Evolutionary conservation across 2,329 filamentous ascomycete species (phyloP).

Genomic region (Hypomyces perniciosus): DNA sequence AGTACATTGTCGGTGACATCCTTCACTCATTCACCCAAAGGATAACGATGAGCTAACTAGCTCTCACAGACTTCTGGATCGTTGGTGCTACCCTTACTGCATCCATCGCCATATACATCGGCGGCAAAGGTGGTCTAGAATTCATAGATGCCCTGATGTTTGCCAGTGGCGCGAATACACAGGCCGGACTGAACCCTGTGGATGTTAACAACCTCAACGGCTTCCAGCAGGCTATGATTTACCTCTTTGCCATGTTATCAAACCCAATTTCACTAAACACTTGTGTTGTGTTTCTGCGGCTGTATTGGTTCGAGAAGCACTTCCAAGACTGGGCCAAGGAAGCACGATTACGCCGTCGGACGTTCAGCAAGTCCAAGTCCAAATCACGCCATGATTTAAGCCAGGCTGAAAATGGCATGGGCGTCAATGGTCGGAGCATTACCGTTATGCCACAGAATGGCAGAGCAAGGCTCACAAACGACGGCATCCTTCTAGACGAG

Average conservation of each 20-base stretch:
- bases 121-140: conserved; percentile 48
- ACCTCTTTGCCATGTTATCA: conserved; percentile 63
- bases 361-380: conserved; percentile 56
- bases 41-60: conserved; percentile 16
- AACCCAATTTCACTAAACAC: conserved; percentile 83
- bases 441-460: conserved; percentile 56
- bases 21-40: neutral
- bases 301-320: conserved; percentile 98
- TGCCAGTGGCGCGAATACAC: conserved; percentile 76
- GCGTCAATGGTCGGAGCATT: conserved; percentile 61
- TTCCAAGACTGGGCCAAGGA: conserved; percentile 81
- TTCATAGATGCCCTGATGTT: conserved; percentile 92
- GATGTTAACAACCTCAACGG: conserved; percentile 62
- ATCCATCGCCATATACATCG: conserved; percentile 69
- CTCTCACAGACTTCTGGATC: conserved; percentile 66
- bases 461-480: conserved; percentile 53
- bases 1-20: conserved; percentile 59
- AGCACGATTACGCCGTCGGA: conserved; percentile 59
- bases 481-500: conserved; percentile 47
- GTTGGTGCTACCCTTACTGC: conserved; percentile 65
- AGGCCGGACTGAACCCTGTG: conserved; percentile 84
- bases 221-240: conserved; percentile 69
- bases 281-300: conserved; percentile 80
- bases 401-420: conserved; percentile 58
- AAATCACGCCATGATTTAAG: conserved; percentile 38